Percentiles rank a stretch among this genome's conserved stretches.
phyloP scores from a whole-genome alignment of 192 early-diverging fungal species.

The Phycomyces nitens region DNA sequence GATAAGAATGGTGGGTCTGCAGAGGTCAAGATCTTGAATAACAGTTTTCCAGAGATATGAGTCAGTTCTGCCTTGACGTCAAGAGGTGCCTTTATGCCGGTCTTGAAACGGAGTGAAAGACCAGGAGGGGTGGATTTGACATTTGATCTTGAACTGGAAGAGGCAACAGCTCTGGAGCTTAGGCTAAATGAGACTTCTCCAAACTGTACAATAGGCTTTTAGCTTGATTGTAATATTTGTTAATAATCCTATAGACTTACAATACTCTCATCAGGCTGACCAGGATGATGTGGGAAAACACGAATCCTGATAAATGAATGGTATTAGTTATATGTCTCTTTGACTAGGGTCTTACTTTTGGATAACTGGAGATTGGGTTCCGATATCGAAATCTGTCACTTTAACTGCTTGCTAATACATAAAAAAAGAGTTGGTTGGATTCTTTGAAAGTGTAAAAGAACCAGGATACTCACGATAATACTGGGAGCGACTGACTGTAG shows the following conservation, averaged over 20 bases:
- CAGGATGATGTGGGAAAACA: slow-evolving; percentile 21
- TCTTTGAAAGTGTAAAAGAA: slow-evolving; percentile 1
- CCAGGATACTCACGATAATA: slow-evolving; percentile 15
- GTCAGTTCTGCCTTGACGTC: slow-evolving; percentile 31
- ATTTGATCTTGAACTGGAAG: background rate
- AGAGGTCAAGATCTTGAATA: slow-evolving; percentile 29
- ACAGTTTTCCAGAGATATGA: slow-evolving; percentile 21
- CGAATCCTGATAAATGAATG: slow-evolving; percentile 23
- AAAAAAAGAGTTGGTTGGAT: background rate
- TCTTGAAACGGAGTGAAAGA: slow-evolving; percentile 23
- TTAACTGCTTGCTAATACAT: slow-evolving; percentile 21
- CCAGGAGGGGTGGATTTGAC: slow-evolving; percentile 20
- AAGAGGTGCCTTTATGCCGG: slow-evolving; percentile 24
- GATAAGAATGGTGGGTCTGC: slow-evolving; percentile 29
- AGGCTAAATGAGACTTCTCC: slow-evolving; percentile 28
- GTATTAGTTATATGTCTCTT: slow-evolving; percentile 6
- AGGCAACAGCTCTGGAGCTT: slow-evolving; percentile 21
- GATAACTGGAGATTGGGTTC: slow-evolving; percentile 26
- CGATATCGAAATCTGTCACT: slow-evolving; percentile 32
- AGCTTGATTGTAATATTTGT: background rate
- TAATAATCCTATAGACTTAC: background rate
- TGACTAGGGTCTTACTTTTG: too few relatives aligned
- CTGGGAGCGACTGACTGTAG: slow-evolving; percentile 14
- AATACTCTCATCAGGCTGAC: slow-evolving; percentile 28
- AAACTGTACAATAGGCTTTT: slow-evolving; percentile 8